Base-by-base conservation (phyloP, 306 rosid species). In the Fragaria vesca region DNA sequence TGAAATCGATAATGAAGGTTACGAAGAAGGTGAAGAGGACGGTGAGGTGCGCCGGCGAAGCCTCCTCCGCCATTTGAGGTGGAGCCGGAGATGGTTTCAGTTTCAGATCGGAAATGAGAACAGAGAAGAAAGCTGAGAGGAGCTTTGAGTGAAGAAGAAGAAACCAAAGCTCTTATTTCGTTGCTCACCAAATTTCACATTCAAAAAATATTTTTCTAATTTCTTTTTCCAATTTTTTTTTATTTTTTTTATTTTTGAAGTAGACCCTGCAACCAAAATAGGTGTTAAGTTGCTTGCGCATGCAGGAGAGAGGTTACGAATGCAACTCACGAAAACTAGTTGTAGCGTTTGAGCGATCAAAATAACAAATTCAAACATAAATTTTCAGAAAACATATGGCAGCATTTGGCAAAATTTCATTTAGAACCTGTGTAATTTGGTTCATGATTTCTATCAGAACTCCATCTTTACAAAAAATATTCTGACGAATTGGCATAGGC, bases 21-120 rank as follows among this genome's bases (percentile, higher is more conserved):
- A 69, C 46, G 74, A 85, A 20, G 69, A 78, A 2, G 72, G 48
- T 66, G 58, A 79, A 32, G 78, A 82, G 32, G 51, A 71, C 38
- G 78, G 69, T 43, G 81, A 79, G 76, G 12, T 42, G 85, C 77
- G 34, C 72, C 66, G n/a, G 20, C 0, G 21, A 34, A 7, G 71
- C 24, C 48, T 66, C 71, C 15, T 34, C 24, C 15, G 71, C 71
- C 71, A 66, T 66, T 65, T 18, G 71, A 34, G 46, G 12, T 11
- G 60, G 60, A 55, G 61, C 28, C 26, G 42, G 26, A 66, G 16
- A 65, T 16, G 43, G 21, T 65, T 61, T 65, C 69, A 65, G 47
- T 65, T 28, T 65, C 69, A 65, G 47, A 66, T 66, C 70, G 47
- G 47, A 66, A 42, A 34, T 66, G 48, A 6, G 8, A 32, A 32